phyloP scores from a whole-genome alignment of 2,329 filamentous ascomycete genomes.

The Penicillium brevicompactum region DNA sequence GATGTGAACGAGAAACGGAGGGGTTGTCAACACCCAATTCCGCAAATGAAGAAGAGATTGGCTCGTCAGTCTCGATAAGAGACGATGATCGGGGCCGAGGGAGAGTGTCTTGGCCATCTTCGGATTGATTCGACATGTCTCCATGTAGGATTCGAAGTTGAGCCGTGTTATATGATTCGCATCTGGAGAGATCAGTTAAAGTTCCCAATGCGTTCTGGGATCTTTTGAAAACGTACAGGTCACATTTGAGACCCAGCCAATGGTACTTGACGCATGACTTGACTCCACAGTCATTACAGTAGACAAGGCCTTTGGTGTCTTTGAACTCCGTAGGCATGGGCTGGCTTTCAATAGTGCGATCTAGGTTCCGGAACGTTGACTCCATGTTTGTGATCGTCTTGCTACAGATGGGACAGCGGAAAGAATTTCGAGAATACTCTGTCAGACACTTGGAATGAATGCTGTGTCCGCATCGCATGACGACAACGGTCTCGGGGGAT shows the following conservation, averaged over 20 bases:
- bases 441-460: conserved; percentile 90
- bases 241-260: conserved; percentile 92
- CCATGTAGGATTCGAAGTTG: conserved; percentile 45
- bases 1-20: conserved; percentile 26
- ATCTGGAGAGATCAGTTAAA: conserved; percentile 30
- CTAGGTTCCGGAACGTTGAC: conserved; percentile 85
- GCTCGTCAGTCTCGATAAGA: conserved; percentile 27
- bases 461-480: conserved; percentile 94
- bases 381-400: conserved; percentile 99
- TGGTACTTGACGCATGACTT: conserved; percentile 87
- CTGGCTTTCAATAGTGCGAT: conserved; percentile 81
- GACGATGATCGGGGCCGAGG: conserved; percentile 30
- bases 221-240: conserved; percentile 46
- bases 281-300: conserved; percentile 93
- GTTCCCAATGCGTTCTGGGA: not conserved
- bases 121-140: conserved; percentile 26
- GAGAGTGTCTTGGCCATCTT: conserved; percentile 23
- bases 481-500: conserved; percentile 82
- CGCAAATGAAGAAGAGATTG: conserved; percentile 21
- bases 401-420: conserved; percentile 95
- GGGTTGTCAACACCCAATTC: conserved; percentile 33
- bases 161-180: conserved; percentile 51
- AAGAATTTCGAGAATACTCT: conserved; percentile 83
- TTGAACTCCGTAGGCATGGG: conserved; percentile 87
- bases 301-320: conserved; percentile 77